These are phyloP conservation scores for Daldinia caldariorum DNA, from an alignment of 495 filamentous ascomycete species.

Conservation along the genomic window DNA sequence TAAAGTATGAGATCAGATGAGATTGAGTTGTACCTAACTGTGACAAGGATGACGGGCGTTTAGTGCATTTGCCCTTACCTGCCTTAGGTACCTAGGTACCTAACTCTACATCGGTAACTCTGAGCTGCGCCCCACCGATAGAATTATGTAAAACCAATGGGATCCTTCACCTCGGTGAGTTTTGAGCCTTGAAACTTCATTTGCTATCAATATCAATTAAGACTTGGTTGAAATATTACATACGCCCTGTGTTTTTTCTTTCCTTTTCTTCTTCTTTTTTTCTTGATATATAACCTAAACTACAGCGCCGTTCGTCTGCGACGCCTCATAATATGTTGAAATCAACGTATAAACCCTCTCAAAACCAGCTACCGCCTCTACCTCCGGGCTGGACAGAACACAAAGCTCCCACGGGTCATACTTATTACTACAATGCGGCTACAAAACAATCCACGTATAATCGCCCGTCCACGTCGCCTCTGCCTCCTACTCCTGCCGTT, in stretches of 20 bases:
- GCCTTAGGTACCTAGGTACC: not conserved
- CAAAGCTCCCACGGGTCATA: conserved; percentile 87
- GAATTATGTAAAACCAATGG: too few species aligned
- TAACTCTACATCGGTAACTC: not conserved
- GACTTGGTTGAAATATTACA: conserved; percentile 3
- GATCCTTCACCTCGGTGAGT: conserved; percentile 8
- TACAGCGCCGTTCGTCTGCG: too few species aligned
- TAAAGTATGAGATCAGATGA: not conserved
- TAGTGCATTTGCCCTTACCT: too few species aligned
- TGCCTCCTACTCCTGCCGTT: conserved; percentile 45
- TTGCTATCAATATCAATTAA: not conserved
- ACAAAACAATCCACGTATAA: conserved; percentile 91
- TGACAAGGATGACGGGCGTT: too few species aligned
- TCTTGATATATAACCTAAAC: too few species aligned
- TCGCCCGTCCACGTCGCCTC: conserved; percentile 62
- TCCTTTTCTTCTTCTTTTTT: too few species aligned
- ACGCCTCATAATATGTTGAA: conserved; percentile 62
- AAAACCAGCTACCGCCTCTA: conserved; percentile 63
- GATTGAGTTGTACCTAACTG: not conserved
- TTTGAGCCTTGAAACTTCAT: not conserved
- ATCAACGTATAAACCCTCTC: conserved; percentile 67
- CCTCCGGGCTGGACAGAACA: conserved; percentile 91
- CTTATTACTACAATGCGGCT: conserved; percentile 87
- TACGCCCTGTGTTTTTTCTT: not conserved
- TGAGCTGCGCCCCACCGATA: too few species aligned